phyloP scores from a whole-genome alignment of 208 protist species.

The Trypanosoma melophagium region DNA sequence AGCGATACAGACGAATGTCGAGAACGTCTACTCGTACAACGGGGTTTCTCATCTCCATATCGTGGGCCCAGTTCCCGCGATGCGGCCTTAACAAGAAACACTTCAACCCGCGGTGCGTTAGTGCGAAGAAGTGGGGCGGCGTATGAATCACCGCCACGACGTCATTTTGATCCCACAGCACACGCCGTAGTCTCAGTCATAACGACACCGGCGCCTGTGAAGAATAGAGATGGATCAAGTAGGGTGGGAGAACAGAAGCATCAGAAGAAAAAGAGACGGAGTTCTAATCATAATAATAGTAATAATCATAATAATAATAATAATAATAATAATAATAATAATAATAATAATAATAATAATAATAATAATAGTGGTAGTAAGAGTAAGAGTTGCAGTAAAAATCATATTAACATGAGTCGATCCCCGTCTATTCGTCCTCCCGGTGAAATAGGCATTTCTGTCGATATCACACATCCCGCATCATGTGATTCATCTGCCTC shows the following conservation, averaged over 20 bases:
- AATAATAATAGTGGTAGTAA: too few relatives aligned
- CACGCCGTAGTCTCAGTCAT: too few relatives aligned
- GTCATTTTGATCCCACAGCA: too few relatives aligned
- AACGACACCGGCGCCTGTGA: too few relatives aligned
- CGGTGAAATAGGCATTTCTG: not conserved
- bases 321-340: too few relatives aligned
- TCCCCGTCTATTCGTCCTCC: slow-evolving; percentile 15
- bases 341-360: too few relatives aligned
- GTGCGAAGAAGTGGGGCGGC: not conserved
- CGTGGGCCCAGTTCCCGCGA: not conserved
- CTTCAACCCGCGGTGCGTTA: not conserved
- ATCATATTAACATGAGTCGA: too few relatives aligned
- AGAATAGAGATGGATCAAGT: too few relatives aligned
- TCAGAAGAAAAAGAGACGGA: not conserved
- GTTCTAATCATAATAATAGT: not conserved
- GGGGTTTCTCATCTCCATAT: not conserved
- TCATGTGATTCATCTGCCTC: not conserved
- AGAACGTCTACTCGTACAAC: not conserved
- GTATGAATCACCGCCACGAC: too few relatives aligned
- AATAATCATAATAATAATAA: too few relatives aligned
- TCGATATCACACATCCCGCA: not conserved
- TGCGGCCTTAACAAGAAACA: not conserved
- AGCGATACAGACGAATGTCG: too few relatives aligned
- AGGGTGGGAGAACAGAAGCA: not conserved
- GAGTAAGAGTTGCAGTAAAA: too few relatives aligned